These are phyloP conservation scores for Chiua sp. DNA, from an alignment of 1,284 basidiomycete species.

Conservation along the genomic window DNA sequence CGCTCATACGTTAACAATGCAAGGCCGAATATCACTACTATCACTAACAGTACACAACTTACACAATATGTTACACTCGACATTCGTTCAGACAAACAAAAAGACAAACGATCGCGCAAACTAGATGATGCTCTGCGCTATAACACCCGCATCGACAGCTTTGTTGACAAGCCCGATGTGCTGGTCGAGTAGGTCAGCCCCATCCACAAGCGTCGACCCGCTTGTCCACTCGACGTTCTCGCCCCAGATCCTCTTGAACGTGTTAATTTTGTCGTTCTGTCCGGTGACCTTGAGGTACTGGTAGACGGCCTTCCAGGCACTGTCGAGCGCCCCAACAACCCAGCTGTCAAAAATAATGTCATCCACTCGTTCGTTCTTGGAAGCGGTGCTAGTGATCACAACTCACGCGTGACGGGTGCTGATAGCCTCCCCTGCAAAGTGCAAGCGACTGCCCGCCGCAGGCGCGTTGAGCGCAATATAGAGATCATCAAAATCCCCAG, in stretches of 20 bases:
- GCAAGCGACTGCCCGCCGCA: constrained; percentile 16
- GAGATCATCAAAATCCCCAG: constrained; percentile 24
- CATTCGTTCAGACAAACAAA: too few species aligned
- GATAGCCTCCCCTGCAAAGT: constrained; percentile 28
- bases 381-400: too few species aligned
- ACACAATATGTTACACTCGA: too few species aligned
- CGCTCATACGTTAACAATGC: too few species aligned
- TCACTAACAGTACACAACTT: too few species aligned
- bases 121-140: not conserved
- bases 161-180: constrained; percentile 7
- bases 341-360: constrained; percentile 11
- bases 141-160: constrained; percentile 19
- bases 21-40: too few species aligned
- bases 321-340: constrained; percentile 32
- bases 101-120: not conserved
- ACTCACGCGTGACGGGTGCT: constrained; percentile 29
- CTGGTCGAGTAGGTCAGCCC: constrained; percentile 11
- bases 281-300: constrained; percentile 24
- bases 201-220: not conserved
- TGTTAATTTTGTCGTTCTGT: constrained; percentile 13
- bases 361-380: too few species aligned
- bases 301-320: constrained; percentile 31
- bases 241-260: constrained; percentile 24
- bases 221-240: constrained; percentile 25
- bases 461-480: constrained; percentile 18